phyloP scores from a whole-genome alignment of 2,329 filamentous ascomycete species.

The Pseudopyrenochaeta lycopersici region DNA sequence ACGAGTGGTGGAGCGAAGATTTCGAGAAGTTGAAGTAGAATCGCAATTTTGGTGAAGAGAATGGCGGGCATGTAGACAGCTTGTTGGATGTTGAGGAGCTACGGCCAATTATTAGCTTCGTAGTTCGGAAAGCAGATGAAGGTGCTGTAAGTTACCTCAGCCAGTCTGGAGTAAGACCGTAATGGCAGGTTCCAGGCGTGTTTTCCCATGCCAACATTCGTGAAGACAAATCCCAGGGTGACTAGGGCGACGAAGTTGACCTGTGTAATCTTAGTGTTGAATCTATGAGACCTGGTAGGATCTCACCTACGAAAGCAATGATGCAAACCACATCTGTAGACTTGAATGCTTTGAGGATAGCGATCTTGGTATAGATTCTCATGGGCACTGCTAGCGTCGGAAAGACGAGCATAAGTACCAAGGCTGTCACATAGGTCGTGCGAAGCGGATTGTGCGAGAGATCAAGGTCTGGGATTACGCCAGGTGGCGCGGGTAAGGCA shows the following conservation, averaged over 20 bases:
- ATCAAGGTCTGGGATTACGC: neutral
- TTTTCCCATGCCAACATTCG: conserved; percentile 3
- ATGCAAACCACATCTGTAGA: neutral
- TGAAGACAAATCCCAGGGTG: neutral
- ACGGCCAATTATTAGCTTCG: neutral
- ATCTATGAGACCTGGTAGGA: neutral
- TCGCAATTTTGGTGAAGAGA: neutral
- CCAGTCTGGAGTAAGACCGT: conserved; percentile 1
- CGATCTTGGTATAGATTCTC: conserved; percentile 1
- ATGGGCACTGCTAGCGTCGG: neutral
- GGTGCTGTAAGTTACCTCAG: neutral
- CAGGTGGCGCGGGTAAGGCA: conserved; percentile 5
- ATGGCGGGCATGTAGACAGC: conserved; percentile 5
- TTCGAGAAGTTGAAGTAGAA: conserved; percentile 1
- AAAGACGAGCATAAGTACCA: neutral
- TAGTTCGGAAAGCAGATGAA: neutral
- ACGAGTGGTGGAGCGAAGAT: neutral
- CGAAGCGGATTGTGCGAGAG: neutral
- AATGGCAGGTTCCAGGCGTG: conserved; percentile 3
- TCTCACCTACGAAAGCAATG: neutral
- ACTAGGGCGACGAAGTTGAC: conserved; percentile 1
- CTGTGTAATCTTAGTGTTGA: neutral
- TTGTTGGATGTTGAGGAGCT: conserved; percentile 3
- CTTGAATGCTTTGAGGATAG: neutral
- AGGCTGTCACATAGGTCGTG: neutral